A percentile compares a stretch with the other conserved stretches of the same genome.
Evolutionary conservation across 441 rosid genomes (phyloP).

Genomic region (Pelargonium cotyledonis): DNA sequence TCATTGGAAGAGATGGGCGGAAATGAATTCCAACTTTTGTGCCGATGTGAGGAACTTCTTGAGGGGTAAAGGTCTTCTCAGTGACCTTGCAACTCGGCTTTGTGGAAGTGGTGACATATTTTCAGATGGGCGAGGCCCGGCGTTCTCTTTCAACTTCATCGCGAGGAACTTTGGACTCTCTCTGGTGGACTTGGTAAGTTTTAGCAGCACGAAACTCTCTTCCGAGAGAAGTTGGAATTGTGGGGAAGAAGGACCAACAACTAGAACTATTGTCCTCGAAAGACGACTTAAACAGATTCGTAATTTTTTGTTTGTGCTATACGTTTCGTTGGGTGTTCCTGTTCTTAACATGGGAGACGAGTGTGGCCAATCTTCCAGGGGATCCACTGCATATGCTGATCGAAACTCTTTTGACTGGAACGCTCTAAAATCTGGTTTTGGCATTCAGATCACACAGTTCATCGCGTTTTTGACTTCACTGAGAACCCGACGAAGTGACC

Average conservation of each 20-base stretch:
- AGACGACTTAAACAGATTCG: constrained; percentile 78
- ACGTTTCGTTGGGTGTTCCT: constrained; percentile 74
- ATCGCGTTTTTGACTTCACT: constrained; percentile 65
- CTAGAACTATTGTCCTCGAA: constrained; percentile 55
- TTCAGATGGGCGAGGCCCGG: constrained; percentile 79
- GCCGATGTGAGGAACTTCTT: constrained; percentile 60
- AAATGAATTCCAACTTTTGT: constrained; percentile 59
- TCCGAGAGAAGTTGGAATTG: constrained; percentile 87
- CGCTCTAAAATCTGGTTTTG: constrained; percentile 51
- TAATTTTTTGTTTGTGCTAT: constrained; percentile 66
- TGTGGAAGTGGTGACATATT: constrained; percentile 88
- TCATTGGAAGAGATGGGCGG: constrained; percentile 94
- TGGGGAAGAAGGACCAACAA: constrained; percentile 88
- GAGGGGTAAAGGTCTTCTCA: constrained; percentile 64
- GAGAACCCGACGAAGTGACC: constrained; percentile 57
- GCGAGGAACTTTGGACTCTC: constrained; percentile 78
- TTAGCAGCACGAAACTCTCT: constrained; percentile 42
- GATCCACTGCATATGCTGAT: constrained; percentile 46
- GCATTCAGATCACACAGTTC: constrained; percentile 55
- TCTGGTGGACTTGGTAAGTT: constrained; percentile 83
- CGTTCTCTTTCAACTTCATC: constrained; percentile 67
- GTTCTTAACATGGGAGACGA: constrained; percentile 94
- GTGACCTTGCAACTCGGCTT: constrained; percentile 77
- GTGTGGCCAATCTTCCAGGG: constrained; percentile 74
- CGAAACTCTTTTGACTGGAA: constrained; percentile 68